Evolutionary conservation across 2,329 filamentous ascomycete genomes (phyloP), one percentile per base, ranked within the genome.

Genomic region (Alternaria viburni): DNA sequence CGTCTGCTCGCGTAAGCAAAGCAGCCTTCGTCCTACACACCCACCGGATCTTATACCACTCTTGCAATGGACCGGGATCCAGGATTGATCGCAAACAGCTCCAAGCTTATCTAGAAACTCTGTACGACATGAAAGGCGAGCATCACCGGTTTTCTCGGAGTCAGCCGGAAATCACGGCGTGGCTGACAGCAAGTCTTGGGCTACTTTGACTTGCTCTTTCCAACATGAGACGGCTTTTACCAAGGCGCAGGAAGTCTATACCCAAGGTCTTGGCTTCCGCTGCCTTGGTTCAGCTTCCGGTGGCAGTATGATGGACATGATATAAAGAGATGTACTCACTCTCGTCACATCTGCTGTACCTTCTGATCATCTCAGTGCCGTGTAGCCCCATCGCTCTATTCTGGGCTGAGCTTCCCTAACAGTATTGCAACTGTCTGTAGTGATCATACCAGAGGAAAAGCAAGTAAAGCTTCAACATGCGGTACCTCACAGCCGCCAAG

Each of bases 401-500:
- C 41, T 32, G 15, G 11, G 26, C 28, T 32, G 49, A 19, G 19
- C 11, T 19, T 32, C 6, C 11, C 25, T 7, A 7, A n/a, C 11
- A 36, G 11, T 8, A 1, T 26, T 50, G n/a, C 28, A 10, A n/a
- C 0, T 17, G 4, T 4, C 9, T 25, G 3, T n/a, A 5, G n/a
- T 32, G 2, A 25, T n/a, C 32, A 13, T 5, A 49, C 5, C 23
- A 7, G 21, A 25, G 12, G 15, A 13, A 26, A 3, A 28, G 10
- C n/a, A 25, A n/a, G 54, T 30, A 12, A 5, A 4, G 9, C 6
- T 4, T 30, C 21, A 36, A 41, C 1, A 69, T 67, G 66, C 47
- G 46, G n/a, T 56, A n/a, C 13, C n/a, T 47, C n/a, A 59, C 66
- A 7, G 44, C 55, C 15, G 32, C 52, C 5, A 55, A 59, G 56